phyloP scores from a whole-genome alignment of 345 rosid genomes.

The Aethionema arabicum region DNA sequence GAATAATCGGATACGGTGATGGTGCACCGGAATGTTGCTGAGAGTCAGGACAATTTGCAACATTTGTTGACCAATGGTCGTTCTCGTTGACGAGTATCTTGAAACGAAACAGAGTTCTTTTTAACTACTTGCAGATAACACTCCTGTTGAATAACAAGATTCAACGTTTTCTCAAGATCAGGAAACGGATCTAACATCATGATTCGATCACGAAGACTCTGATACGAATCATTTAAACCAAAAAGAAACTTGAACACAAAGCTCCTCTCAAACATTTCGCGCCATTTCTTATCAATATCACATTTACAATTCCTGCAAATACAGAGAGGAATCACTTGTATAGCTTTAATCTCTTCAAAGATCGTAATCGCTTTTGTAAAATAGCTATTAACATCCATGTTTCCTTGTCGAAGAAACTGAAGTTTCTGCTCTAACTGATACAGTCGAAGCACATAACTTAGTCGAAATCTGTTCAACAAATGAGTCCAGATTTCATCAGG shows the following conservation, averaged over 20 bases:
- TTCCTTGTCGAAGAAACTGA: background rate
- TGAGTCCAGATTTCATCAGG: no score
- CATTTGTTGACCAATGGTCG: no score
- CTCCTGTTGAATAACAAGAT: background rate
- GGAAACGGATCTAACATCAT: background rate
- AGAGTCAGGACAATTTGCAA: no score
- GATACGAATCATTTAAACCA: background rate
- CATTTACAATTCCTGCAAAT: background rate
- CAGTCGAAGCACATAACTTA: no score
- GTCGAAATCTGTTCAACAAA: no score
- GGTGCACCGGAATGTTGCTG: no score
- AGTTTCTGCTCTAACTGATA: background rate
- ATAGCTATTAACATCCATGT: background rate
- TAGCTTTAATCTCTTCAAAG: background rate
- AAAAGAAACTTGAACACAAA: no score
- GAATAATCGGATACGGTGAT: no score
- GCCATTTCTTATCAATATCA: background rate
- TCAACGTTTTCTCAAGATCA: background rate
- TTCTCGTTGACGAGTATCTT: no score
- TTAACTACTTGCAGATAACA: background rate
- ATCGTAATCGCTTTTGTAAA: background rate
- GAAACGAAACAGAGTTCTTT: no score
- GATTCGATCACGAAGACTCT: background rate
- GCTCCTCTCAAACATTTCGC: background rate
- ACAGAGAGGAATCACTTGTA: background rate